phyloP scores from a whole-genome alignment of 2,329 filamentous ascomycete genomes.

The Cyphellophora europaea region DNA sequence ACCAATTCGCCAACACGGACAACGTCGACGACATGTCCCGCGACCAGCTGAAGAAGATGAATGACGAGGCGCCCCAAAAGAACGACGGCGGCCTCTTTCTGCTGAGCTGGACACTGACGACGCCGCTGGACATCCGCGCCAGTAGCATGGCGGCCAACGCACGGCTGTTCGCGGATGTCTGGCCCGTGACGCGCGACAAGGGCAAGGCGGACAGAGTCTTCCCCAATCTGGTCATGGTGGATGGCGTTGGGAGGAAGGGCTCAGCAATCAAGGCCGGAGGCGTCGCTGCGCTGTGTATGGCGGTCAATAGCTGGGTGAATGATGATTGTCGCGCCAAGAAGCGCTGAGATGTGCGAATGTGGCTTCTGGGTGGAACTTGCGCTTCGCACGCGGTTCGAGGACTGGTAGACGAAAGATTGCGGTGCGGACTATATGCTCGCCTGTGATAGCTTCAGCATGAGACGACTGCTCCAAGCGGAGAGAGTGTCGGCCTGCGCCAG shows the following conservation, averaged over 20 bases:
- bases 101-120: constrained; percentile 14
- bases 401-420: too few species aligned
- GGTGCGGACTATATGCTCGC: too few species aligned
- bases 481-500: too few species aligned
- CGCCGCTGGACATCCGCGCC: constrained; percentile 2
- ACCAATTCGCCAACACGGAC: constrained; percentile 24
- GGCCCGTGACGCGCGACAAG: constrained; percentile 6
- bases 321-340: background rate
- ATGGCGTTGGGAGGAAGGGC: constrained; percentile 3
- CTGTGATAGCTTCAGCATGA: too few species aligned
- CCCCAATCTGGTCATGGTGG: constrained; percentile 5
- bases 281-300: constrained; percentile 7
- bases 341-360: too few species aligned
- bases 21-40: constrained; percentile 22
- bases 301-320: constrained; percentile 7
- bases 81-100: constrained; percentile 10
- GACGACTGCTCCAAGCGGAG: too few species aligned
- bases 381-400: too few species aligned
- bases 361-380: too few species aligned
- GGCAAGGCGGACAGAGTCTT: constrained; percentile 7
- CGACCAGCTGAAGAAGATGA: constrained; percentile 29
- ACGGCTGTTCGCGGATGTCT: constrained; percentile 1
- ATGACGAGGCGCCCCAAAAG: constrained; percentile 1
- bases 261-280: background rate
- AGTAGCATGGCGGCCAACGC: background rate